Base-by-base conservation (phyloP, 208 protist species). In the Trypanosoma boissoni region DNA sequence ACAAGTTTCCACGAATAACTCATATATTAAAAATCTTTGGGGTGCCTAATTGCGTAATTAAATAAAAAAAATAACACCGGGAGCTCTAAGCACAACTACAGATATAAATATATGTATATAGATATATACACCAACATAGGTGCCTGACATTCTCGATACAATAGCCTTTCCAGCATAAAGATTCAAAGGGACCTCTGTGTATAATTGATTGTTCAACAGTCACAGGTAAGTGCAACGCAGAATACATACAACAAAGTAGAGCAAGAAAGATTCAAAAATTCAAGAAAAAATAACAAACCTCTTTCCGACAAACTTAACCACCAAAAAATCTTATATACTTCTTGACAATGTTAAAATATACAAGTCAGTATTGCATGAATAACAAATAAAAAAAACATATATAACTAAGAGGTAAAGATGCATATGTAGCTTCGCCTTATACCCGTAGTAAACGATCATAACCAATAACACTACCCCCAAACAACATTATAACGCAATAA, bases 381-480 rank as follows among this genome's bases (percentile, higher is more conserved):
- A 41, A 45, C 26, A 63, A 65, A 79, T 36, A 74, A 29, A 31
- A 66, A 41, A 20, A 20, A 28, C 68, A 66, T 74, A 36, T 53
- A 48, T n/a, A 70, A 12, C 23, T 66, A 79, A 27, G 67, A 61
- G 31, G 71, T 43, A 46, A 74, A 34, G 18, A 79, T 79, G 29
- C 53, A 52, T 27, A 62, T 55, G 41, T 79, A 79, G 54, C 57
- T 79, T 23, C 62, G 37, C 37, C 74, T 71, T n/a, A 74, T 18
- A 31, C 57, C 73, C 14, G 43, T 50, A 29, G 31, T 21, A 50
- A 79, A 79, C 23, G 73, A 79, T 67, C 67, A 79, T 12, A 79
- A 27, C 62, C 66, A 79, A 64, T 74, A 79, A 61, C 74, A 74
- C 62, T n/a, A n/a, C 64, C 67, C 8, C 73, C 67, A 49, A 75